Evolutionary conservation across 208 protist genomes (phyloP).

Genomic region (Leishmania martiniquensis): DNA sequence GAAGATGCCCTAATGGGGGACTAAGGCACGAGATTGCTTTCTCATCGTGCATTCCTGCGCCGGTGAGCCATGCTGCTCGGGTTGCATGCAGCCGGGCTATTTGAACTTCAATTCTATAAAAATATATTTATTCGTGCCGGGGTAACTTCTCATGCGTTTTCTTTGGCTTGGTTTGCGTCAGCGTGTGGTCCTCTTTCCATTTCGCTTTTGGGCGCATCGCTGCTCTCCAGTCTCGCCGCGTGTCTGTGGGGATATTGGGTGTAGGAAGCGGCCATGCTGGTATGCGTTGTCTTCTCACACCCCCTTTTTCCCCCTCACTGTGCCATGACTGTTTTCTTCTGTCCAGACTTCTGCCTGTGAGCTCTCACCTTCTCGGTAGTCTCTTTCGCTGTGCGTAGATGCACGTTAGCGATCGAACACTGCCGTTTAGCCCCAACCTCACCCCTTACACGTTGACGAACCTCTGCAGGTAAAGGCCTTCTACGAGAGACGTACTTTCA

Average conservation of each 20-base stretch:
- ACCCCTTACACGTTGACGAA: background rate
- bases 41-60: background rate
- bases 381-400: background rate
- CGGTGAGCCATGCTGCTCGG: background rate
- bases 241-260: background rate
- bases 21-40: background rate
- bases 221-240: background rate
- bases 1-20: slow-evolving; percentile 17
- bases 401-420: background rate
- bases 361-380: background rate
- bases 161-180: background rate
- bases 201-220: background rate
- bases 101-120: background rate
- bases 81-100: background rate
- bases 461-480: background rate
- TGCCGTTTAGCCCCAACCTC: background rate
- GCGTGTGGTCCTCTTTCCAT: no score
- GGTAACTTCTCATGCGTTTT: background rate
- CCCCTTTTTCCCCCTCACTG: background rate
- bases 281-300: background rate
- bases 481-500: background rate
- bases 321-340: background rate
- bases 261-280: background rate
- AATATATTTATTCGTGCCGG: no score
- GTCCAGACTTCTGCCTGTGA: no score